Percentiles rank a stretch among this genome's conserved stretches.
phyloP scores from a whole-genome alignment of 2,329 filamentous ascomycete species.

The Aspergillus sp. region DNA sequence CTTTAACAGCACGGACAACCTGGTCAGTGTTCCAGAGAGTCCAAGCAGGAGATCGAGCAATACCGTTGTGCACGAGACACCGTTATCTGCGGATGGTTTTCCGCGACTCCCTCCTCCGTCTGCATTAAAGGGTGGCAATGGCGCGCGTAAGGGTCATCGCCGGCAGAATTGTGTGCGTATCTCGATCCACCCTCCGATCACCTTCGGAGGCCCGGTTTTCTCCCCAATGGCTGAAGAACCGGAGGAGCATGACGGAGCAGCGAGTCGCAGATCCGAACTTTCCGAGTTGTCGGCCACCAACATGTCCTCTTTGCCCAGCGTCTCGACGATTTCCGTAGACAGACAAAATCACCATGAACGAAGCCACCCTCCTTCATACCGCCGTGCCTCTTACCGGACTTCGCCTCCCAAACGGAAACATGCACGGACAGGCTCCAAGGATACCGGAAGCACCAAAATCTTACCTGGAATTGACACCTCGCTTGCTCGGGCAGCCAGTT shows the following conservation, averaged over 20 bases:
- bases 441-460: slow-evolving; percentile 14
- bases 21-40: slow-evolving; percentile 3
- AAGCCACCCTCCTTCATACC: not conserved
- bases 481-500: slow-evolving; percentile 10
- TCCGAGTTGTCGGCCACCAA: slow-evolving; percentile 12
- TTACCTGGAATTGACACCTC: slow-evolving; percentile 23
- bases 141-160: slow-evolving; percentile 33
- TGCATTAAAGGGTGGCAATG: slow-evolving; percentile 26
- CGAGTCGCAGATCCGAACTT: slow-evolving; percentile 17
- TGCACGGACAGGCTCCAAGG: slow-evolving; percentile 7
- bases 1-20: slow-evolving; percentile 16
- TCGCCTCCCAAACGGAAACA: slow-evolving; percentile 21
- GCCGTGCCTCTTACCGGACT: slow-evolving; percentile 11
- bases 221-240: slow-evolving; percentile 31
- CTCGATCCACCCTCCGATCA: slow-evolving; percentile 30
- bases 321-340: slow-evolving; percentile 10
- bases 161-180: slow-evolving; percentile 41
- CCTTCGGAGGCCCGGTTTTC: slow-evolving; percentile 27
- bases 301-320: slow-evolving; percentile 10
- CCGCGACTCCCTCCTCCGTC: slow-evolving; percentile 21
- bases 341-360: not conserved
- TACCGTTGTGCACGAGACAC: slow-evolving; percentile 12
- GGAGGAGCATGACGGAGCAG: slow-evolving; percentile 25
- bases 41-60: slow-evolving; percentile 12
- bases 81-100: slow-evolving; percentile 17